Evolutionary conservation across 768 basidiomycete genomes (phyloP), one percentile per base, ranked within the genome.

Genomic region (Lyophyllum decastes): DNA sequence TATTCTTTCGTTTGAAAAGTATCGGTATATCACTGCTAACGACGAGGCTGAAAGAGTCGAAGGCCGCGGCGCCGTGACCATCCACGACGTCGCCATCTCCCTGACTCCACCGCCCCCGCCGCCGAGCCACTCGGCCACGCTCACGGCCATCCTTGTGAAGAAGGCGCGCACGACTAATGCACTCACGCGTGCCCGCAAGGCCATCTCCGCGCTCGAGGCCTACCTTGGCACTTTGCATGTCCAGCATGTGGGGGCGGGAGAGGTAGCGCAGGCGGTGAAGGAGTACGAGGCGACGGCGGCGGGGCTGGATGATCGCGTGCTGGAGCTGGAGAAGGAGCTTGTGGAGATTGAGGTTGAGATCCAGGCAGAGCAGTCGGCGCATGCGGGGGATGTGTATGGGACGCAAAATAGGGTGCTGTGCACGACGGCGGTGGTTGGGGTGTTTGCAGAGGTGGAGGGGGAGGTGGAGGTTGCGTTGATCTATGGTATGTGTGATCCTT

Each of bases 391-490:
- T n/a, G n/a, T n/a, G n/a, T n/a, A n/a, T 14, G 47, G 53, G 10
- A 55, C 49, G 22, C 52, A 54, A 7, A 63, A 73, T 49, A 61
- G 66, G 34, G 68, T 66, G 54, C 58, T 78, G 24, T 63, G 62
- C 2, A 52, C 69, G 45, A 70, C 70, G 21, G 74, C 67, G 0
- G 62, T 67, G 4, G 69, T 80, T 44, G 69, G 72, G 0, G 60
- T 80, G 1, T 78, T 78, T 48, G 74, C 77, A 9, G 68, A 74
- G 34, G 47, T 33, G 2, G 74, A 71, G 26, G 73, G 71, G 1
- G 73, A 77, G 41, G 72, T 77, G 30, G 0, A 77, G 53, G 70
- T 80, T 43, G 68, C 66, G 1, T 53, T 80, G 10, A 69, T 74
- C 2, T 80, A 81, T 48, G 77, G 78, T 77, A 30, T 22, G 72